Percentiles rank a stretch among this genome's conserved stretches.
These are phyloP conservation scores for Fusarium buharicum DNA, from an alignment of 2,329 filamentous ascomycete genomes.

Conservation along the genomic window DNA sequence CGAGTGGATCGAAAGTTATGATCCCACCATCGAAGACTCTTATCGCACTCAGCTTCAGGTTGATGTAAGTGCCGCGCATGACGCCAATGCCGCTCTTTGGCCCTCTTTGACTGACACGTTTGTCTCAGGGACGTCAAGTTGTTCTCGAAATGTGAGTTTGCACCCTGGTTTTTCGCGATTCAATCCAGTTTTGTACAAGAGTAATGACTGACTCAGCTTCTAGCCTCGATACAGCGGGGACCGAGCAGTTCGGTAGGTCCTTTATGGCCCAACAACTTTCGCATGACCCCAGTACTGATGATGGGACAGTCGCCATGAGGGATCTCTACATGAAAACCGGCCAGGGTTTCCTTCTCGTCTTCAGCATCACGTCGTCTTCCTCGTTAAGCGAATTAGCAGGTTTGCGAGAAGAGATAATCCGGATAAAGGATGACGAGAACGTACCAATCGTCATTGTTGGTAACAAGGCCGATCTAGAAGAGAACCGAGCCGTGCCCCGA, in stretches of 20 bases:
- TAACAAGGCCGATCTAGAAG: constrained; percentile 91
- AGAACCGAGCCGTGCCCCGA: constrained; percentile 81
- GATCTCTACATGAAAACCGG: constrained; percentile 94
- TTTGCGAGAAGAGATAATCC: constrained; percentile 87
- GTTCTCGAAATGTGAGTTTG: constrained; percentile 83
- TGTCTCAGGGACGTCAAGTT: constrained; percentile 79
- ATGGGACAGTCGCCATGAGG: constrained; percentile 67
- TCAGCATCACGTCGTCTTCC: constrained; percentile 86
- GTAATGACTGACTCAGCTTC: constrained; percentile 37
- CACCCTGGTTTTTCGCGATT: constrained; percentile 4
- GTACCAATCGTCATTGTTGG: constrained; percentile 90
- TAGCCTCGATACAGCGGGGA: constrained; percentile 88
- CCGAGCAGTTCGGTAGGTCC: constrained; percentile 86
- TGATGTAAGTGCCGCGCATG: constrained; percentile 71
- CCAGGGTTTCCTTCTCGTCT: constrained; percentile 90
- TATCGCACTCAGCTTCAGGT: constrained; percentile 81
- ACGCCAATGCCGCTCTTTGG: constrained; percentile 16
- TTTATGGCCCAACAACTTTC: constrained; percentile 32
- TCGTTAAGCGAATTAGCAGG: constrained; percentile 85
- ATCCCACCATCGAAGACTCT: constrained; percentile 81
- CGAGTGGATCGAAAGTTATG: constrained; percentile 91
- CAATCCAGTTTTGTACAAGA: constrained; percentile 30
- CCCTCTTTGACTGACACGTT: constrained; percentile 47
- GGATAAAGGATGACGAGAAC: constrained; percentile 88
- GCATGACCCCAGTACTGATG: constrained; percentile 36